phyloP scores from a whole-genome alignment of 1,284 basidiomycete genomes.

The Austroboletus novae-zelandiae region DNA sequence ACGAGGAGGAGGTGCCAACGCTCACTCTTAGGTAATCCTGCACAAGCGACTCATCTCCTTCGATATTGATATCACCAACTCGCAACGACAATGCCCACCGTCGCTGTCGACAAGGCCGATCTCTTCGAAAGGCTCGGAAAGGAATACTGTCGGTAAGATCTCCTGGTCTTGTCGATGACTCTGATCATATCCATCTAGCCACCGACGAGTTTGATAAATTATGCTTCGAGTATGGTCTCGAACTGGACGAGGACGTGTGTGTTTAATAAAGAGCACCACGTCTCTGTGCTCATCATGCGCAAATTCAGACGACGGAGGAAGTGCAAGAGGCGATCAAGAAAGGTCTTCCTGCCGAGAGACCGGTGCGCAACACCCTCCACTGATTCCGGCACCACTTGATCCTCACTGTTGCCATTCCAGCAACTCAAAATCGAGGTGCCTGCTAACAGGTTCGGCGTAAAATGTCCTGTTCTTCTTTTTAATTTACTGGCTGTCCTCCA shows the following conservation, averaged over 20 bases:
- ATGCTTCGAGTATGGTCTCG: constrained; percentile 96
- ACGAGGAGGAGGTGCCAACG: not conserved
- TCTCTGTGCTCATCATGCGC: constrained; percentile 2
- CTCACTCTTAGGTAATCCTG: too few relatives aligned
- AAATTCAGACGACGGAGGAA: constrained; percentile 79
- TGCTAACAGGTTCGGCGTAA: constrained; percentile 72
- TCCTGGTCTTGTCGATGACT: constrained; percentile 1
- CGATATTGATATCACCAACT: not conserved
- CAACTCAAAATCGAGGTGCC: constrained; percentile 99
- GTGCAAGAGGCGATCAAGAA: constrained; percentile 81
- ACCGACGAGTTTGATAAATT: constrained; percentile 94
- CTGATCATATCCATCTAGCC: constrained; percentile 49
- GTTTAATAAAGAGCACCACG: not conserved
- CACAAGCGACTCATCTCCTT: too few relatives aligned
- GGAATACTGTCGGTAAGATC: constrained; percentile 66
- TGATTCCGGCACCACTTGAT: not conserved
- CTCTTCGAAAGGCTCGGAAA: constrained; percentile 86
- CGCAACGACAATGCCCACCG: constrained; percentile 76
- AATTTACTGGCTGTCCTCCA: constrained; percentile 13
- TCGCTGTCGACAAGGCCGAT: constrained; percentile 93
- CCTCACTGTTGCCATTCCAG: constrained; percentile 37
- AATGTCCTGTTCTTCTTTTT: not conserved
- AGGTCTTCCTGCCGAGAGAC: constrained; percentile 78
- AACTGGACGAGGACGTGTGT: constrained; percentile 95
- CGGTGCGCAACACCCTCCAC: constrained; percentile 47